Base-by-base conservation (phyloP, 805 yeast genomes). In the Metschnikowia amazonensis region DNA sequence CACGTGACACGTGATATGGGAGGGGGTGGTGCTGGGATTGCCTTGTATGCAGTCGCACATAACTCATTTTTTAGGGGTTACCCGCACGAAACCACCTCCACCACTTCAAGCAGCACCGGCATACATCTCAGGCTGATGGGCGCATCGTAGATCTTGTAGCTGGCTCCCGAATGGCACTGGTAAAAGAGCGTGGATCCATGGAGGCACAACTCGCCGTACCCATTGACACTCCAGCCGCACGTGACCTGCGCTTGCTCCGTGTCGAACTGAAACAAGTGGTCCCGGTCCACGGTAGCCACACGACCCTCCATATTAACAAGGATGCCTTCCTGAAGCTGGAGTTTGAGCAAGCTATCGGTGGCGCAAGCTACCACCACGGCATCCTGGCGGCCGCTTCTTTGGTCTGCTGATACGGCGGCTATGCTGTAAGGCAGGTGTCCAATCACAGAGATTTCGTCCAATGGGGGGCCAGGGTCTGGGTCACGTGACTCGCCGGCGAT, bases 101-200 rank as follows among this genome's bases (percentile, higher is more conserved):
- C 72, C 28, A 65, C 68, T 20, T 66, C 66, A 29, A 69, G 56
- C 23, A 58, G 55, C 20, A 70, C 72, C 6, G 70, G 71, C 17
- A 58, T 57, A 46, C 75, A 70, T 45, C 67, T 66, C 28, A 47
- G 50, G 6, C 59, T 72, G 43, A 69, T 64, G 4, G 60, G 54
- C 17, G 53, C 46, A 44, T 68, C 69, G 50, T 69, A 69, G 34
- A 70, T 48, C 43, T 70, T 70, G 55, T 65, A 69, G 54, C 61
- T 67, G 25, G 63, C 67, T 0, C 75, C 75, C 3, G 70, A 63
- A 14, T 66, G 60, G 57, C 75, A 70, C 50, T 68, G 74, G 51
- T 56, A 69, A 46, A 70, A 70, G 33, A 53, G 50, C 14, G 42
- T 29, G 24, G 35, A 20, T 4, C 42, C 42, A 9, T 39, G 21